These are phyloP conservation scores for Porcisia hertigi DNA, from an alignment of 208 protist species.

Conservation along the genomic window DNA sequence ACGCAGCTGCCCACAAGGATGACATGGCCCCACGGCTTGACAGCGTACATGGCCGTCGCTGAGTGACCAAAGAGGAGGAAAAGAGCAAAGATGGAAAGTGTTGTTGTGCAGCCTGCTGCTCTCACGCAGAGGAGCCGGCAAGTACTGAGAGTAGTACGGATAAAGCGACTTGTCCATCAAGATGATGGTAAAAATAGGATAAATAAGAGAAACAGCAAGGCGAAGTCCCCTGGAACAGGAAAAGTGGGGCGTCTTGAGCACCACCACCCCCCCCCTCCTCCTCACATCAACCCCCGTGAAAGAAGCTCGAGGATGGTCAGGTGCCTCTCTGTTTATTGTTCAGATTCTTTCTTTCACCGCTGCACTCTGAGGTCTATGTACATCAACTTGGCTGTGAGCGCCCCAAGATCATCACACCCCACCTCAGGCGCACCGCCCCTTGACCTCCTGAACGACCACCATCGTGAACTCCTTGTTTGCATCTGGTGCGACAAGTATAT, in stretches of 20 bases:
- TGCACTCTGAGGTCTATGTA: not conserved
- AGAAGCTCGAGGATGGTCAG: not conserved
- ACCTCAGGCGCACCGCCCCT: constrained; percentile 1
- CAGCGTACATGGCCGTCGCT: constrained; percentile 65
- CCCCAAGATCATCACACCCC: not conserved
- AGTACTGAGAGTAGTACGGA: too few species aligned
- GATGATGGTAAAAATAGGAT: too few species aligned
- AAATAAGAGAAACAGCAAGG: not conserved
- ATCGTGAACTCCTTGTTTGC: constrained; percentile 78
- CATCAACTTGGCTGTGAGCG: not conserved
- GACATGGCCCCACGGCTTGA: constrained; percentile 89
- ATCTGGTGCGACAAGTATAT: constrained; percentile 82
- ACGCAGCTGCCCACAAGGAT: constrained; percentile 66
- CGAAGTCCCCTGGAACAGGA: not conserved
- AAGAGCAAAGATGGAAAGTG: constrained; percentile 15
- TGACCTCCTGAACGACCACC: constrained; percentile 74
- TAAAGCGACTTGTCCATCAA: not conserved
- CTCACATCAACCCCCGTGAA: not conserved
- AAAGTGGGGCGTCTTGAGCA: not conserved
- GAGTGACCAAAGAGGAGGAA: constrained; percentile 4
- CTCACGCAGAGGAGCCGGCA: not conserved
- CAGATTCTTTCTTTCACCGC: not conserved
- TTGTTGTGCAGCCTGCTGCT: not conserved
- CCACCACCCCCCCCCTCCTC: too few species aligned
- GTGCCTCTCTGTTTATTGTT: not conserved